Evolutionary conservation across 331 rosid species (phyloP), one percentile per base, ranked within the genome.

Genomic region (Prunus yedoensis): DNA sequence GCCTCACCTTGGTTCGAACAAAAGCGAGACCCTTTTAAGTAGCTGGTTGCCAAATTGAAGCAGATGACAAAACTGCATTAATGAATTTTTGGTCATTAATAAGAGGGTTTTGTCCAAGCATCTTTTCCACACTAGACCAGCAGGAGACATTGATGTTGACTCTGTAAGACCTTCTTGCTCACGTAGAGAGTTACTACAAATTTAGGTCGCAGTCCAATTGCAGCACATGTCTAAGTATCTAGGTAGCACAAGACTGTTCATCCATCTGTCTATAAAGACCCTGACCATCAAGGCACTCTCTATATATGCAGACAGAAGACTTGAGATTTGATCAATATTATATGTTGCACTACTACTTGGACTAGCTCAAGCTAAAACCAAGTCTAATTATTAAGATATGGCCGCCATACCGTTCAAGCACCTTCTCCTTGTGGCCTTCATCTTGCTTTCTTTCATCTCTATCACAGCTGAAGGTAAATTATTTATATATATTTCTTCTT

Each of bases 131-230:
- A 57, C 79, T 72, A 84, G 91, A 87, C 89, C 90, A 83, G 27
- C 45, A 79, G 74, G 35, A 84, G 85, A 89, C 94, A 91, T 10
- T 73, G 96, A 90, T 84, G 85, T 75, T 71, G 87, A 89, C 85
- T 73, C 74, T 73, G 67, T 64, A 79, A 76, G 85, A 83, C 87
- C 81, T 77, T 68, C 66, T 67, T 50, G 75, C 76, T 82, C 71
- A 54, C 76, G 30, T 82, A 71, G 77, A 78, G 73, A 70, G 80
- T 69, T 78, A 66, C 82, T 66, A 76, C 30, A 58, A 47, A 3
- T 27, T 61, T 72, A 66, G 16, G 79, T 67, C 79, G 54, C 35
- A 47, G 17, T 68, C 81, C 71, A 15, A 81, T 66, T 77, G 59
- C 32, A 28, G 25, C 59, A 74, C 71, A 63, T 70, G 60, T 68